These are phyloP conservation scores for Starmerella vaccinii DNA, from an alignment of 805 yeast genomes.

Conservation along the genomic window DNA sequence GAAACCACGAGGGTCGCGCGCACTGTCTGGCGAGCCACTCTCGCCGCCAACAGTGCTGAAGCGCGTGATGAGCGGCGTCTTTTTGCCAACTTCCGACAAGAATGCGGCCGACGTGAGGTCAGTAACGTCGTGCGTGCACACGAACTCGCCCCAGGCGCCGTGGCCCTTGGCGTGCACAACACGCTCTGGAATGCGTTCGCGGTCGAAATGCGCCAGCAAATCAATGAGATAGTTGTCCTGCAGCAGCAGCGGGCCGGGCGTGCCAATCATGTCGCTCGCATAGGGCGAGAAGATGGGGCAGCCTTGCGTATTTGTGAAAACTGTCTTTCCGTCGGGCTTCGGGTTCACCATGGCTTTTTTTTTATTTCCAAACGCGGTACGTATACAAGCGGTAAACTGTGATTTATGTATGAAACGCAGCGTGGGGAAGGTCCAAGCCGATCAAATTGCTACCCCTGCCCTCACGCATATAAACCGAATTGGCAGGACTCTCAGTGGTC, in stretches of 20 bases:
- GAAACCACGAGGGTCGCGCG: constrained; percentile 63
- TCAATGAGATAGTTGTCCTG: constrained; percentile 53
- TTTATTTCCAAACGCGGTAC: too few species aligned
- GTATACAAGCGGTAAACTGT: too few species aligned
- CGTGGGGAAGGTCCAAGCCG: constrained; percentile 1
- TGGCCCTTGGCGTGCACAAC: constrained; percentile 61
- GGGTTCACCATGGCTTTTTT: constrained; percentile 13
- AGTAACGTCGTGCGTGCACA: constrained; percentile 46
- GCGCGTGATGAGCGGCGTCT: constrained; percentile 52
- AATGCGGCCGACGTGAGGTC: constrained; percentile 44
- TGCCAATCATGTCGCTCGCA: constrained; percentile 45
- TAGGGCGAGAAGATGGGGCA: constrained; percentile 47
- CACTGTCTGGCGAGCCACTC: constrained; percentile 53
- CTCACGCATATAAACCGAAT: background rate
- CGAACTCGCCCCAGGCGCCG: constrained; percentile 52
- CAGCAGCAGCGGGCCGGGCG: constrained; percentile 46
- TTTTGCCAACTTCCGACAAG: constrained; percentile 66
- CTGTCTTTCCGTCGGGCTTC: constrained; percentile 21
- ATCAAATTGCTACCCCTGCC: background rate
- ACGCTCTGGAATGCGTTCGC: constrained; percentile 57
- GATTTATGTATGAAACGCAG: background rate
- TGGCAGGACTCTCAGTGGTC: constrained; percentile 1
- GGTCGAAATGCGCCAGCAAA: constrained; percentile 48
- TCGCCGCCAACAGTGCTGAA: constrained; percentile 66
- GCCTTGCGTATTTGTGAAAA: constrained; percentile 45